A percentile compares a stretch with the other conserved stretches of the same genome.
phyloP scores from a whole-genome alignment of 208 protist genomes.

The Leishmania turanica region DNA sequence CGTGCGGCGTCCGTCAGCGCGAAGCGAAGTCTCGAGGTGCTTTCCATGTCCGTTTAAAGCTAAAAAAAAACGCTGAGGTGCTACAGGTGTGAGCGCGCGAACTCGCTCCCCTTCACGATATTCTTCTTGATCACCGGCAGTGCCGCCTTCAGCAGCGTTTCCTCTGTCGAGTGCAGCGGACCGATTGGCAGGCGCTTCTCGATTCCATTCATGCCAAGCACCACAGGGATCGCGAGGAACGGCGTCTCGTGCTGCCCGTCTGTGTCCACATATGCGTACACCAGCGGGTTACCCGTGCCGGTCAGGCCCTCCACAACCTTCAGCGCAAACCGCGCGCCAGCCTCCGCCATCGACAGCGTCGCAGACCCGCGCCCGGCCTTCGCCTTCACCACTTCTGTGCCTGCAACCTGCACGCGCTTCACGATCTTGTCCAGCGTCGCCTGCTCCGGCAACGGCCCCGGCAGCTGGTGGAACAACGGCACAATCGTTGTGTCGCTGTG shows the following conservation, averaged over 20 bases:
- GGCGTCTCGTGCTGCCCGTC: slow-evolving; percentile 60
- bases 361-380: slow-evolving; percentile 96
- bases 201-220: slow-evolving; percentile 79
- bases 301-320: slow-evolving; percentile 72
- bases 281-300: slow-evolving; percentile 59
- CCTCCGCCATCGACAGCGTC: slow-evolving; percentile 97
- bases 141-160: slow-evolving; percentile 39
- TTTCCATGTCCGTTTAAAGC: not conserved
- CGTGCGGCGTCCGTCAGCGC: not conserved
- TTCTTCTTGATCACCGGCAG: slow-evolving; percentile 72
- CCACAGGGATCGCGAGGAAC: slow-evolving; percentile 80
- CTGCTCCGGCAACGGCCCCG: slow-evolving; percentile 53
- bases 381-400: slow-evolving; percentile 96
- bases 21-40: not conserved
- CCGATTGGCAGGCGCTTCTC: slow-evolving; percentile 81
- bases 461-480: slow-evolving; percentile 88
- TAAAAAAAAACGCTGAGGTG: too few species aligned
- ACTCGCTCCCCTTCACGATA: slow-evolving; percentile 71
- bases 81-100: slow-evolving; percentile 85
- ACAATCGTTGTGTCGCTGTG: slow-evolving; percentile 96
- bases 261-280: slow-evolving; percentile 88
- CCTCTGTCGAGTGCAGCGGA: slow-evolving; percentile 43
- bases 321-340: slow-evolving; percentile 79
- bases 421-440: slow-evolving; percentile 70
- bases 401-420: slow-evolving; percentile 93